Conservation (phyloP, 2,329 filamentous ascomycete species). For the Beauveria sp. region DNA sequence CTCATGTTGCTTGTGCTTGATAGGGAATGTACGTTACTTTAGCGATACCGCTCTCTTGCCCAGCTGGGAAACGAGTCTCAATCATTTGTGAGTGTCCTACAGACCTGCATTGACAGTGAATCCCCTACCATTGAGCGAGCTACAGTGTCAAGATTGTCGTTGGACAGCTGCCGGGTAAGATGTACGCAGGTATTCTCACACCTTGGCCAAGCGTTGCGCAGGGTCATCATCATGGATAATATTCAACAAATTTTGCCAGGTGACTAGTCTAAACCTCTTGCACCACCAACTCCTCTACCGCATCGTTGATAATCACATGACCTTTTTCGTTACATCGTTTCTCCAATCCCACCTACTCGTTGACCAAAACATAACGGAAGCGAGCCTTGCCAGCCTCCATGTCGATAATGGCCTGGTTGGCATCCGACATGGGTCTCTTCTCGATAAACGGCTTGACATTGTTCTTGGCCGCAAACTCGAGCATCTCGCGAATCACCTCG, state of each 20-base stretch:
- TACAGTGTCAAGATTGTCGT: no score
- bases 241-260: not conserved
- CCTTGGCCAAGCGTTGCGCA: not conserved
- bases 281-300: not conserved
- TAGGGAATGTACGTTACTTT: no score
- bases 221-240: not conserved
- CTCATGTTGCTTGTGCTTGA: no score
- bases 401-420: constrained; percentile 44
- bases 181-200: no score
- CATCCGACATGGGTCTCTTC: constrained; percentile 41
- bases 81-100: no score
- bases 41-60: no score
- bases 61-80: no score
- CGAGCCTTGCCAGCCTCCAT: constrained; percentile 43
- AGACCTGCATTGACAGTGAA: no score
- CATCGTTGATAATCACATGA: not conserved
- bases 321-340: not conserved
- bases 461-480: constrained; percentile 45
- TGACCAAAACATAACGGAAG: constrained; percentile 35
- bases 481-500: constrained; percentile 47
- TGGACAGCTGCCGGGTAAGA: no score
- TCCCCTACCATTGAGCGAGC: no score
- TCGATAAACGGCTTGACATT: constrained; percentile 47
- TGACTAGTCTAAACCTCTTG: not conserved
- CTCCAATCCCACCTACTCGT: constrained; percentile 15